Conservation (phyloP, 257 asterid species). For the Avicennia marina region DNA sequence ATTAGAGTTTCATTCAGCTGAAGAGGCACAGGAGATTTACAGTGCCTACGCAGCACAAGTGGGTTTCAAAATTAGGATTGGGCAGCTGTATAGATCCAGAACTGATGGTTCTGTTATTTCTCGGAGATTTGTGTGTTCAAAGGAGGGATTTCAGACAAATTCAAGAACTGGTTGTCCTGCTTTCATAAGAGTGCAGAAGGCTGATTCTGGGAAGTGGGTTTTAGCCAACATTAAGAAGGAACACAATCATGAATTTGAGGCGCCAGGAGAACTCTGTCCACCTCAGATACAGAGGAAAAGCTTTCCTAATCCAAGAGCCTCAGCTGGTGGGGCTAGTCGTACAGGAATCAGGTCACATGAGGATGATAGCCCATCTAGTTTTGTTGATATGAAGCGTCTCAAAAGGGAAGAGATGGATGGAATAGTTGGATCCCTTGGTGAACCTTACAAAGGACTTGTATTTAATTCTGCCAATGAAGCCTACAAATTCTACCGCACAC, state of each 20-base stretch:
- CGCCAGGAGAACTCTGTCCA: slow-evolving; percentile 57
- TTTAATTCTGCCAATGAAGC: slow-evolving; percentile 76
- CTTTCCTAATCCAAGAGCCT: slow-evolving; percentile 55
- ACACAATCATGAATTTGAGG: slow-evolving; percentile 78
- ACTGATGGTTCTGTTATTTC: slow-evolving; percentile 83
- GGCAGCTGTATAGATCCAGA: slow-evolving; percentile 89
- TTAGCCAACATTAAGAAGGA: slow-evolving; percentile 74
- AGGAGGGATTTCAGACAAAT: slow-evolving; percentile 90
- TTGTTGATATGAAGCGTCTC: slow-evolving; percentile 58
- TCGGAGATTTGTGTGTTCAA: slow-evolving; percentile 83
- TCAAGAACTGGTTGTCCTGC: slow-evolving; percentile 92
- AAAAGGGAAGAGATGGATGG: slow-evolving; percentile 56
- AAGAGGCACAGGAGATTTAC: slow-evolving; percentile 86
- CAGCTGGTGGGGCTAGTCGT: slow-evolving; percentile 67
- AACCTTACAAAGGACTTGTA: slow-evolving; percentile 81
- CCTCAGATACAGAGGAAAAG: slow-evolving; percentile 57
- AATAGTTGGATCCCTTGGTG: slow-evolving; percentile 44
- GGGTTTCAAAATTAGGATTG: slow-evolving; percentile 87
- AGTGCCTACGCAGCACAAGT: slow-evolving; percentile 56
- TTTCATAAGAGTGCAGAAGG: slow-evolving; percentile 78
- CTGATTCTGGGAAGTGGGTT: slow-evolving; percentile 87
- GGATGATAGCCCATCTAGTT: slow-evolving; percentile 57
- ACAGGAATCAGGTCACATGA: slow-evolving; percentile 90
- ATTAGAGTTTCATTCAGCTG: slow-evolving; percentile 77
- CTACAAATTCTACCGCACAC: slow-evolving; percentile 62